These are phyloP conservation scores for Tillandsia fasciculata DNA, from an alignment of 176 grass and related monocot genomes.

Conservation along the genomic window DNA sequence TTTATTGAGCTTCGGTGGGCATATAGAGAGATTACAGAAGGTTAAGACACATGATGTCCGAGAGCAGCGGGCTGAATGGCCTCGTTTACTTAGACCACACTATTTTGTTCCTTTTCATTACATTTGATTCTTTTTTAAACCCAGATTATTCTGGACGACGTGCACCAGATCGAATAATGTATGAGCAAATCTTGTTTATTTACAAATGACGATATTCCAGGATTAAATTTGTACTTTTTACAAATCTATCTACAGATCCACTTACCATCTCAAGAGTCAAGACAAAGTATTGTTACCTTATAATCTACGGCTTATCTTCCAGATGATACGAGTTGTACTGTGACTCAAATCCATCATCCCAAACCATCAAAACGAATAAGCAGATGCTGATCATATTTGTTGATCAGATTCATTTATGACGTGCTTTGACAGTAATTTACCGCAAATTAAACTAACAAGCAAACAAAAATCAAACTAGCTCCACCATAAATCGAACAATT, in stretches of 20 bases:
- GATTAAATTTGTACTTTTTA: neutral
- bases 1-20: neutral
- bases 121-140: slow-evolving; percentile 8
- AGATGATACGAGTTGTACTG: no score
- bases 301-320: no score
- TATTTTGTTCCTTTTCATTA: slow-evolving; percentile 5
- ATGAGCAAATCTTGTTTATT: neutral
- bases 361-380: no score
- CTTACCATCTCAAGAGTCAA: neutral
- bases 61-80: neutral
- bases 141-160: neutral
- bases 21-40: slow-evolving; percentile 8
- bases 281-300: no score
- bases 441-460: no score
- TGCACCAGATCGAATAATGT: slow-evolving; percentile 8
- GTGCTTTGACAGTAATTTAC: no score
- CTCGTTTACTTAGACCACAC: slow-evolving; percentile 11
- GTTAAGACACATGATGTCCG: slow-evolving; percentile 3
- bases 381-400: no score
- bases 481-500: no score
- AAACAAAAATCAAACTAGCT: no score
- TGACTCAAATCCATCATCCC: no score
- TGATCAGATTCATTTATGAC: no score
- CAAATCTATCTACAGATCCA: neutral
- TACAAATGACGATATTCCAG: neutral